Evolutionary conservation across 2,329 filamentous ascomycete species (phyloP), one percentile per base, ranked within the genome.

Genomic region (Pseudodiploospora longispora): DNA sequence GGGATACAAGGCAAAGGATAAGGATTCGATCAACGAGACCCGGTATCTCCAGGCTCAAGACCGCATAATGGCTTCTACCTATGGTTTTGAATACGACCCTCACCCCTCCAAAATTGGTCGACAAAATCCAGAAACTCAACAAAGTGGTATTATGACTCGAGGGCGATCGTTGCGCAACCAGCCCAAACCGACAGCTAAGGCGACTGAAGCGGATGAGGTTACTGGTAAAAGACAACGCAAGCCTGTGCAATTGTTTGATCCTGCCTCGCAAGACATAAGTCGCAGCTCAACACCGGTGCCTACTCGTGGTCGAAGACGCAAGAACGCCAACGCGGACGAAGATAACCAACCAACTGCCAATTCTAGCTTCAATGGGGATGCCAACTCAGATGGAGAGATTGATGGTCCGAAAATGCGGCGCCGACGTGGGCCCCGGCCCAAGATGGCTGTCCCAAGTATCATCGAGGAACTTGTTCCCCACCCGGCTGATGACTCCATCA

Each of bases 41-140:
- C 62, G 68, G 27, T 68, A 75, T 36, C 65, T 70, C 4, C 71
- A 75, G 44, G 57, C 68, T 42, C 74, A 83, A 55, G 77, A 82
- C 60, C 68, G 68, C 44, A 66, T 80, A 48, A 75, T 78, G 70
- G 77, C 79, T 6, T 68, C 74, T 48, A 68, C 72, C 2, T 83
- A 82, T 53, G 72, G 74, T 10, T 81, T 82, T 52, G 74, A 80
- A 47, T 78, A 81, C 51, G 78, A 82, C 51, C 68, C 73, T 7
- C 73, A 78, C 41, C 70, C 72, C 3, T 71, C 70, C 47, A 76
- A 76, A 59, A 68, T 81, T 47, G 77, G 78, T 19, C 67, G 68
- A 32, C 80, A 83, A 55, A 76, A 82, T 47, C 76, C 77, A 1
- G 63, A 75, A 32, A 70, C 67, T 7, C 77, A 82, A 51, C 64